A percentile compares a stretch with the other conserved stretches of the same genome.
Evolutionary conservation across 495 filamentous ascomycete genomes (phyloP).

Genomic region (Friedmanniomyces endolithicus): DNA sequence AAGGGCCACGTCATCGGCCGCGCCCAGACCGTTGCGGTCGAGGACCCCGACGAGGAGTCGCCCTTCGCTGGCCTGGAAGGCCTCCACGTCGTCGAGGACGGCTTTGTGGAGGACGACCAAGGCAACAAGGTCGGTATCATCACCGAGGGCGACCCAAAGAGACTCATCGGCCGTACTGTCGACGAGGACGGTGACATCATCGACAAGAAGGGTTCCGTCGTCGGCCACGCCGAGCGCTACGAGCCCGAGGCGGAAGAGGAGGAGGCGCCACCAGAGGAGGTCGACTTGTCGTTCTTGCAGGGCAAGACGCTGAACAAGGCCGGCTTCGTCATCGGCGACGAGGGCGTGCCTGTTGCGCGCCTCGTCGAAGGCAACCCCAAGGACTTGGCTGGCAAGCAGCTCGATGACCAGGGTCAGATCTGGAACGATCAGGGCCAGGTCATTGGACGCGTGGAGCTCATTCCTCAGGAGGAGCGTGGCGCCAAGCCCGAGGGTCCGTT

Average conservation of each 20-base stretch:
- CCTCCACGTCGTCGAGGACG: slow-evolving; percentile 46
- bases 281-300: slow-evolving; percentile 51
- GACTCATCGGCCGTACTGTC: slow-evolving; percentile 47
- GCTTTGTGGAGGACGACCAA: slow-evolving; percentile 48
- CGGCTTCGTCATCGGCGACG: slow-evolving; percentile 59
- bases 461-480: slow-evolving; percentile 60
- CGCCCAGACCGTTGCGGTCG: slow-evolving; percentile 31
- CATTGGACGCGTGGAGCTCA: slow-evolving; percentile 60
- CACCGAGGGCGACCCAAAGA: slow-evolving; percentile 51
- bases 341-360: slow-evolving; percentile 59
- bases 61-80: slow-evolving; percentile 54
- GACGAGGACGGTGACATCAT: slow-evolving; percentile 55
- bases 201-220: slow-evolving; percentile 48
- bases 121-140: slow-evolving; percentile 46
- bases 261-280: slow-evolving; percentile 23
- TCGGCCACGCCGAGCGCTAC: slow-evolving; percentile 49
- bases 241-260: slow-evolving; percentile 37
- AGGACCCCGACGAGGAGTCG: slow-evolving; percentile 45
- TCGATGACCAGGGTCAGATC: slow-evolving; percentile 61
- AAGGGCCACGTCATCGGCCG: slow-evolving; percentile 35
- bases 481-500: slow-evolving; percentile 61
- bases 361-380: slow-evolving; percentile 56
- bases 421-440: slow-evolving; percentile 62
- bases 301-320: slow-evolving; percentile 64
- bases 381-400: slow-evolving; percentile 54